Evolutionary conservation across 169 alveolate species (phyloP), one percentile per base, ranked within the genome.

Genomic region (Blepharisma undulans): DNA sequence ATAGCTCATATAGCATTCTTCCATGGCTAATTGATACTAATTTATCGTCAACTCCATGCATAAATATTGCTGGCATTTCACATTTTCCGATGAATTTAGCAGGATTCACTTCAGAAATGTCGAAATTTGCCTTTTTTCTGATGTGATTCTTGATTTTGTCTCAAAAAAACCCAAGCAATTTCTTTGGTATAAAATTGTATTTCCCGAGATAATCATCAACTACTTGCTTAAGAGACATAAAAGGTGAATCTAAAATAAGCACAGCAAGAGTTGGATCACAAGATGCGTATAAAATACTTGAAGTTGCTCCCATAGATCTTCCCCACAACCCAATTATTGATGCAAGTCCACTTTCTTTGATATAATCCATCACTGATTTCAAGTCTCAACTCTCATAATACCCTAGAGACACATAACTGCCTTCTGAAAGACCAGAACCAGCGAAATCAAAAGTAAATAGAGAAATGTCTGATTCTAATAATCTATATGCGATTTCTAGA

Each of bases 371-470:
- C 6, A 95, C 95, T 33, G 93, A 79, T 76, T 92, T 88, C 7
- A 96, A 89, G 87, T 96, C 98, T 33, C 95, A 85, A 32, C 95
- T 91, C 80, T 97, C 98, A 91, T 94, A 94, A 91, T 94, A 94
- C 0, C 98, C 98, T 82, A 97, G 80, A 12, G 97, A 92, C 12
- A 96, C 92, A 84, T 94, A 97, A 29, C 95, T 97, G 10, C 98
- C 98, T 82, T 97, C 97, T 6, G 97, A 94, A 25, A 93, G 48
- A 10, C 98, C 98, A 77, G 97, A 93, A 0, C 98, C 98, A 30
- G 96, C 88, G 66, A 96, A 96, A 89, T 97, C 98, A 66, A 96
- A 95, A 22, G 96, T 91, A 87, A 94, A 95, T 29, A 97, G 36
- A 66, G 74, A 74, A 21, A 88, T 88, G 29, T 18, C 92, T 2